Percentiles rank a stretch among this genome's conserved stretches.
Conservation (phyloP, 2,329 filamentous ascomycete species). For the Cercospora berteroae region DNA sequence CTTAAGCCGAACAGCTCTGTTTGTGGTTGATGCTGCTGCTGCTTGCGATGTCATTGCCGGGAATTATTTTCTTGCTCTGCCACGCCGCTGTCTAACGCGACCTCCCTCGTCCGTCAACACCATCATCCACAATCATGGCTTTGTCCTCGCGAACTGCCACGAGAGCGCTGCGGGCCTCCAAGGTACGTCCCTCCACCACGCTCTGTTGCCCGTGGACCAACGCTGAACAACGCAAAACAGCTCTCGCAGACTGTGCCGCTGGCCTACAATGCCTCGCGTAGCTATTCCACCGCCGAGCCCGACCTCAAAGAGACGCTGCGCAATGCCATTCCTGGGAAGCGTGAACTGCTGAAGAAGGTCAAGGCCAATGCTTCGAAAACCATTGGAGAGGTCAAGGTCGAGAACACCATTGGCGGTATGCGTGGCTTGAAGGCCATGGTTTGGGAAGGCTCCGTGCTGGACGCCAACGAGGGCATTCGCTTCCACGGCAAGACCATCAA, state of each 20-base stretch:
- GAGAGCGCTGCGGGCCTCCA: slow-evolving; percentile 62
- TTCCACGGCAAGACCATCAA: slow-evolving; percentile 98
- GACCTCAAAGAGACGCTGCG: slow-evolving; percentile 86
- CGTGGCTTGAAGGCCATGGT: slow-evolving; percentile 93
- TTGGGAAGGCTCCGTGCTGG: slow-evolving; percentile 96
- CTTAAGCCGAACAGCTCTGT: slow-evolving; percentile 8
- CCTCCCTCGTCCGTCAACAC: neutral
- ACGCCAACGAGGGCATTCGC: slow-evolving; percentile 94
- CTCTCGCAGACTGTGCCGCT: slow-evolving; percentile 28
- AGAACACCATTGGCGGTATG: slow-evolving; percentile 95
- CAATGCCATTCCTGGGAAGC: slow-evolving; percentile 83
- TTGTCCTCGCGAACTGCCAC: slow-evolving; percentile 62
- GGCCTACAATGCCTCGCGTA: slow-evolving; percentile 43
- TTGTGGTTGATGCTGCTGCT: neutral
- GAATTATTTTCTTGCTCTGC: neutral
- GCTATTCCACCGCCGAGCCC: slow-evolving; percentile 74
- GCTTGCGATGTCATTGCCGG: neutral
- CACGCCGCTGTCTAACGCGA: neutral
- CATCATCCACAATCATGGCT: slow-evolving; percentile 52
- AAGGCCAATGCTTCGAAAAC: slow-evolving; percentile 79
- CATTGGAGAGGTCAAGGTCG: slow-evolving; percentile 88
- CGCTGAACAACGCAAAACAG: slow-evolving; percentile 20
- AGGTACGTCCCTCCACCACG: slow-evolving; percentile 48
- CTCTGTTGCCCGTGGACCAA: neutral
- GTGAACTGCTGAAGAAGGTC: slow-evolving; percentile 89